These are phyloP conservation scores for Podaxis rugospora DNA, from an alignment of 768 basidiomycete genomes.

Conservation along the genomic window DNA sequence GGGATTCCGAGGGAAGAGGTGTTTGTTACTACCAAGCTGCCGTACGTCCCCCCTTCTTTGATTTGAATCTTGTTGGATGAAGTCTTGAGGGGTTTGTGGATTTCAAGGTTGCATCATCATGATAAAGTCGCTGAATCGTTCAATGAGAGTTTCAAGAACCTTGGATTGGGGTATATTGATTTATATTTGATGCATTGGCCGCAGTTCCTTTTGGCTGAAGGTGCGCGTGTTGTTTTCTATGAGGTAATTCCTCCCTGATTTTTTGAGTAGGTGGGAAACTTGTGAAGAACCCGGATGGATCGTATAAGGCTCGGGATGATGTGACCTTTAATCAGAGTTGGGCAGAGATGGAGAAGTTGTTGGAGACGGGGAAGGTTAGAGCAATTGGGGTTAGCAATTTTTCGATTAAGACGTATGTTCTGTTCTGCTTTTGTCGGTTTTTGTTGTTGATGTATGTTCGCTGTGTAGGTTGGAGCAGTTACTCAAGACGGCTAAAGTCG, in stretches of 20 bases:
- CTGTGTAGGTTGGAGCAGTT: slow-evolving; percentile 32
- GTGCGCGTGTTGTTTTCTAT: slow-evolving; percentile 14
- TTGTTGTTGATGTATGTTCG: not conserved
- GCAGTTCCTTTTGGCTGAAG: slow-evolving; percentile 28
- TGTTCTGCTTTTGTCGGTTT: not conserved
- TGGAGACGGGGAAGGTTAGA: slow-evolving; percentile 39
- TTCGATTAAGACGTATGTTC: slow-evolving; percentile 46
- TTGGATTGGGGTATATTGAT: slow-evolving; percentile 45
- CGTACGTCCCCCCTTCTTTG: slow-evolving; percentile 19
- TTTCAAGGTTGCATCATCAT: slow-evolving; percentile 33
- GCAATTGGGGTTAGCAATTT: slow-evolving; percentile 62
- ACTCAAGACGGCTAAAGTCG: slow-evolving; percentile 35
- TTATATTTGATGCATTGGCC: slow-evolving; percentile 55
- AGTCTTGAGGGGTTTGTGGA: not conserved
- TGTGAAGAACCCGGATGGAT: slow-evolving; percentile 29
- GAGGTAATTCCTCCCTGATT: not conserved
- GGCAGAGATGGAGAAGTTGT: slow-evolving; percentile 47
- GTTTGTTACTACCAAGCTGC: slow-evolving; percentile 48
- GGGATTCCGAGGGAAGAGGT: slow-evolving; percentile 44
- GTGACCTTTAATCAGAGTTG: slow-evolving; percentile 40
- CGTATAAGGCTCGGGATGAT: slow-evolving; percentile 24
- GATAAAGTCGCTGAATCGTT: slow-evolving; percentile 34
- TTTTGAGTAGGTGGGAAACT: slow-evolving; percentile 10
- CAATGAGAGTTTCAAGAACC: slow-evolving; percentile 33
- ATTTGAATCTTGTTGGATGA: not conserved